A percentile compares a stretch with the other conserved stretches of the same genome.
These are phyloP conservation scores for Arachnomyces sp. DNA, from an alignment of 2,329 filamentous ascomycete genomes.

Conservation along the genomic window DNA sequence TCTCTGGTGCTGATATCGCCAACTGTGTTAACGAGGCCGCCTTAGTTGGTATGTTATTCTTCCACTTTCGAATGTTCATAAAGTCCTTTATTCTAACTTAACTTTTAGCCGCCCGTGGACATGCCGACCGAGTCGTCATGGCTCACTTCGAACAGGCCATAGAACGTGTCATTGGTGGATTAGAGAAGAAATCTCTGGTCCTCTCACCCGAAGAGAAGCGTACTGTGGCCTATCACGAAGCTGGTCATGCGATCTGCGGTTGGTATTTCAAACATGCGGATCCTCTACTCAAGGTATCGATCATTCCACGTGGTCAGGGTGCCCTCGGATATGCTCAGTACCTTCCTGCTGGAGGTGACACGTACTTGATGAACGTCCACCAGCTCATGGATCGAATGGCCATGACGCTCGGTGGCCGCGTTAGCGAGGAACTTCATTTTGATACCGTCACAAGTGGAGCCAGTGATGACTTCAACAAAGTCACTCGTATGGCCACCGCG, in stretches of 20 bases:
- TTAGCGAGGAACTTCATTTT: slow-evolving; percentile 95
- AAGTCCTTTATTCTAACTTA: slow-evolving; percentile 32
- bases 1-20: slow-evolving; percentile 95
- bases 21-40: slow-evolving; percentile 98
- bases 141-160: slow-evolving; percentile 94
- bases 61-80: slow-evolving; percentile 10
- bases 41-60: slow-evolving; percentile 65
- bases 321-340: slow-evolving; percentile 96
- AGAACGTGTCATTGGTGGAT: slow-evolving; percentile 88
- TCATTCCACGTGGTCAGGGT: slow-evolving; percentile 91
- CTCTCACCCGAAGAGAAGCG: slow-evolving; percentile 89
- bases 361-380: slow-evolving; percentile 89
- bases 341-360: slow-evolving; percentile 73
- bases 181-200: slow-evolving; percentile 95
- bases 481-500: slow-evolving; percentile 86
- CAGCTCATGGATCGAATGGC: slow-evolving; percentile 99
- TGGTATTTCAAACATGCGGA: slow-evolving; percentile 98
- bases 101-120: slow-evolving; percentile 66
- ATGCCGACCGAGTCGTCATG: slow-evolving; percentile 76
- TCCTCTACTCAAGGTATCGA: slow-evolving; percentile 93
- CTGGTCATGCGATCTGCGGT: slow-evolving; percentile 94
- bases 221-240: slow-evolving; percentile 96
- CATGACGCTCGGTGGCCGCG: slow-evolving; percentile 93
- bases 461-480: slow-evolving; percentile 97
- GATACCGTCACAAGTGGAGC: slow-evolving; percentile 92